Percentiles rank a stretch among this genome's conserved stretches.
These are phyloP conservation scores for Aspergillus saccharolyticus DNA, from an alignment of 495 filamentous ascomycete genomes.

Conservation along the genomic window DNA sequence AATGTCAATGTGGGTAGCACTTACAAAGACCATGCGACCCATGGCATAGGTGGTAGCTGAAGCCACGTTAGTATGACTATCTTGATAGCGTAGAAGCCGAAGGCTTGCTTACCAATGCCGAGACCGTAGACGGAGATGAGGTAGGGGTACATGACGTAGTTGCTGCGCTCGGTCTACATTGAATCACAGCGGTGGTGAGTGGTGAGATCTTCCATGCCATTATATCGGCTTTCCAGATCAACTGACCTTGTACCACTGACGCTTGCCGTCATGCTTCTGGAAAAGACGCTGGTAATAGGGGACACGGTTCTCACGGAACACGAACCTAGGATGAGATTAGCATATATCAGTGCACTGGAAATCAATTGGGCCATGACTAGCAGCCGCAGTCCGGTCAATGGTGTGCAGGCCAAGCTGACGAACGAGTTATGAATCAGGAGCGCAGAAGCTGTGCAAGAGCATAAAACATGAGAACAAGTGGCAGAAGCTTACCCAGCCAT, in stretches of 20 bases:
- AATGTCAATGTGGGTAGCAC: constrained; percentile 13
- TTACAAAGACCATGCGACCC: constrained; percentile 54
- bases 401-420: constrained; percentile 16
- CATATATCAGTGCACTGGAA: constrained; percentile 5
- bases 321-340: constrained; percentile 42
- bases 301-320: constrained; percentile 84
- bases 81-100: constrained; percentile 25
- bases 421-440: constrained; percentile 10
- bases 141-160: constrained; percentile 67
- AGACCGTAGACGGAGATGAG: constrained; percentile 61
- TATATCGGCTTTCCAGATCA: constrained; percentile 2
- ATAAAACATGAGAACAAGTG: background rate
- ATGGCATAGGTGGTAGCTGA: constrained; percentile 51
- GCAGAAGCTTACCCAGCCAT: constrained; percentile 40
- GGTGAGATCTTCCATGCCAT: constrained; percentile 5
- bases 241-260: constrained; percentile 86
- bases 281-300: constrained; percentile 77
- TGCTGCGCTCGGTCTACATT: constrained; percentile 57
- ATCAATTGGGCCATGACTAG: constrained; percentile 2
- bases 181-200: background rate
- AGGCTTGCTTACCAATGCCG: constrained; percentile 44
- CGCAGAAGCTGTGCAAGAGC: background rate
- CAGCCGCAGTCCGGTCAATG: constrained; percentile 14
- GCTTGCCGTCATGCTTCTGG: constrained; percentile 73
- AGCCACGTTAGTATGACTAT: constrained; percentile 19